A percentile compares a stretch with the other conserved stretches of the same genome.
Conservation (phyloP, 495 filamentous ascomycete species). For the Aspergillus ellipticus region DNA sequence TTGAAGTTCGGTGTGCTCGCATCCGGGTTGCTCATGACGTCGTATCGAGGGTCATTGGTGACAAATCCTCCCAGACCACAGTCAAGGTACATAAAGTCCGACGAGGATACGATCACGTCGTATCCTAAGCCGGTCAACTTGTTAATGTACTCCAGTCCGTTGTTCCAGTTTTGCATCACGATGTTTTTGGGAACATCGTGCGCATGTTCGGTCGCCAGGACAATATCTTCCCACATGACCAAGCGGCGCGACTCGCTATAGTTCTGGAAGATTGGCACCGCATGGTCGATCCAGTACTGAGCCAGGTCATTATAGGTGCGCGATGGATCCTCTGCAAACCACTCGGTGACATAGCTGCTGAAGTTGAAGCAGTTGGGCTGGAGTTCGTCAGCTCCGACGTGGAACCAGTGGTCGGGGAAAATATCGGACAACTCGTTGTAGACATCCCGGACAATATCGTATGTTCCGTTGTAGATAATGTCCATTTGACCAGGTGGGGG, state of each 20-base stretch:
- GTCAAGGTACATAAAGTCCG: conserved; percentile 56
- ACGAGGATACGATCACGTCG: conserved; percentile 51
- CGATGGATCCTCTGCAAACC: conserved; percentile 47
- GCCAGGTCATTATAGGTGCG: conserved; percentile 50
- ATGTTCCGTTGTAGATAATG: conserved; percentile 52
- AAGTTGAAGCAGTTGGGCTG: conserved; percentile 54
- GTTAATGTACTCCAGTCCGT: conserved; percentile 47
- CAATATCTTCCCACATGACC: conserved; percentile 57
- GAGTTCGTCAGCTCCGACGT: conserved; percentile 53
- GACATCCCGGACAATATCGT: conserved; percentile 48
- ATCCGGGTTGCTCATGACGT: conserved; percentile 46
- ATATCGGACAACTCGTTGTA: conserved; percentile 50
- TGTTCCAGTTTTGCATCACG: conserved; percentile 55
- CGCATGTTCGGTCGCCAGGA: conserved; percentile 38
- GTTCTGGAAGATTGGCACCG: conserved; percentile 49
- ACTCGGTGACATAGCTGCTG: conserved; percentile 40
- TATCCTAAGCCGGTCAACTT: conserved; percentile 49
- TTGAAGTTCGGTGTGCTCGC: conserved; percentile 46
- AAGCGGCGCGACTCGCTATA: conserved; percentile 38
- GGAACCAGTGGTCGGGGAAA: conserved; percentile 53
- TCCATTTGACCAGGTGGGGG: conserved; percentile 56
- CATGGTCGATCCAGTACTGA: conserved; percentile 54
- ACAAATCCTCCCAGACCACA: conserved; percentile 54
- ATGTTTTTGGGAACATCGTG: conserved; percentile 47
- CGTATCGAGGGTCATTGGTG: conserved; percentile 52